Base-by-base conservation (phyloP, 1,284 basidiomycete species). In the Cerrena zonata region DNA sequence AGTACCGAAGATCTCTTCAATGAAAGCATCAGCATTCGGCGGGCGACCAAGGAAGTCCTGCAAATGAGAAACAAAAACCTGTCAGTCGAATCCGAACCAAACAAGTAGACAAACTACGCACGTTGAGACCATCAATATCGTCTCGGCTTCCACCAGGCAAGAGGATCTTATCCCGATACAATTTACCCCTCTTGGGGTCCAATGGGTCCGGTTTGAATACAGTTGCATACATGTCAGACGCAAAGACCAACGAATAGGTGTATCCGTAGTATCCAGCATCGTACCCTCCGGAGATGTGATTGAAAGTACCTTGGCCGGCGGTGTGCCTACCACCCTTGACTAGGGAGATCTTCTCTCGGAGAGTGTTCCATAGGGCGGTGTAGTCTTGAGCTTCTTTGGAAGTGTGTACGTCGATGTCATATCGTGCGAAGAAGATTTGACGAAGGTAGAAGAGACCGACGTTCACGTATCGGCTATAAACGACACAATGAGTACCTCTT, bases 201-300 rank as follows among this genome's bases (percentile, higher is more conserved):
- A 92, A 72, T 22, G 88, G 89, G 56, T 87, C 83, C 40, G 73
- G 69, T 63, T 86, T 84, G 73, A 91, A 91, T n/a, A 91, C 78
- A 4, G 84, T 84, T 41, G 76, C 70, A 66, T 86, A 90, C 86
- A 90, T 90, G 65, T 90, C 87, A 40, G 83, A 77, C 0, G 86
- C 84, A 64, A 88, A 89, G 26, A 88, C 86, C 19, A 86, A 73
- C 5, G 82, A 86, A 57, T 84, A 88, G 2, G 76, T 82, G 64
- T 86, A 85, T 73, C 85, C 86, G 61, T 91, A 91, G 63, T 90
- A 90, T 12, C 88, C 87, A 10, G 84, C 86, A 58, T 89, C 86
- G 57, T 90, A 88, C 11, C 84, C 86, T 12, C 83, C 80, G 15
- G 80, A 79, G 49, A 90, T 81, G 62, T 90, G 86, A 1, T 75